Evolutionary conservation across 2,329 filamentous ascomycete species (phyloP), one percentile per base, ranked within the genome.

Genomic region (Diaporthe destruens): DNA sequence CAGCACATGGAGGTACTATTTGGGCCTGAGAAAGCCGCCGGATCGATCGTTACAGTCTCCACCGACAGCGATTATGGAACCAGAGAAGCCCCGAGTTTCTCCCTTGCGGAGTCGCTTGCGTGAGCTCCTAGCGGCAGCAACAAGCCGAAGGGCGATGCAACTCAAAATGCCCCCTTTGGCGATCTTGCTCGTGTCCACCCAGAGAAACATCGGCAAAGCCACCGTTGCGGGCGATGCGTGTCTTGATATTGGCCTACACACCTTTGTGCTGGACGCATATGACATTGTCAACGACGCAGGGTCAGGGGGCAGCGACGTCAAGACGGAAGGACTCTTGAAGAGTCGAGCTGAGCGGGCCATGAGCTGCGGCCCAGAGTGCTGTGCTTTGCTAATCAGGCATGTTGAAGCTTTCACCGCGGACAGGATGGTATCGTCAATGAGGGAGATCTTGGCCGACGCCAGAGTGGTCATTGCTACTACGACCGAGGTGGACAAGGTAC

Each of bases 231-330:
- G 86, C 1, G 89, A 90, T 55, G 95, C 95, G 6, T 97, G 95
- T 80, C 89, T 93, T 3, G 96, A 98, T 78, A 92, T 98, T 75
- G 96, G 96, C 4, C 86, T 98, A 20, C 96, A 99, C 80, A 93
- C 91, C 0, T 98, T 98, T 80, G 84, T 90, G 0, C 93, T 99
- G 68, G 95, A 98, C 80, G 93, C 94, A 0, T 98, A 97, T 78
- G 96, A 99, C 77, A 94, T 99, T 54, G 86, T 98, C 6, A 96
- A 94, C n/a, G 96, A 98, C 80, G 94, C 94, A 18, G 92, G 93
- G 56, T 93, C 92, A 0, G 94, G 94, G 69, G 94, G 94, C 11
- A 92, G 93, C 71, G 96, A 99, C 79, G 93, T 97, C 36, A 98
- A 98, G 83, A 98, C 95, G 0, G 96, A 98, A 79, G 95, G 94